Evolutionary conservation across 2,329 filamentous ascomycete genomes (phyloP), one percentile per base, ranked within the genome.

Genomic region (Venturia carpophila): DNA sequence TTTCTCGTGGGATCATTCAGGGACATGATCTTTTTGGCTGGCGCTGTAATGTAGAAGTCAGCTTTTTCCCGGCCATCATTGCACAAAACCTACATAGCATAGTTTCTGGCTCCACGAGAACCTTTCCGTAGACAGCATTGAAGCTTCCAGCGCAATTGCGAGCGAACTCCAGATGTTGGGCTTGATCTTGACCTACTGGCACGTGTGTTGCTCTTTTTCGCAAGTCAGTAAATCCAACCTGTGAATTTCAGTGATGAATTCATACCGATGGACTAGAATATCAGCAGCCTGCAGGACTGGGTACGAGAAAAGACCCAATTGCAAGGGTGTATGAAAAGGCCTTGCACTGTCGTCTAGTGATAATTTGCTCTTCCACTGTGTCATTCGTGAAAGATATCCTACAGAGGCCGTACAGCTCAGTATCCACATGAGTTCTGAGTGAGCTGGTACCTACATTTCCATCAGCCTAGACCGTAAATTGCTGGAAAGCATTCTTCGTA

Each of bases 311-410:
- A 99, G 82, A 19, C 94, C 93, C 5, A 97, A 84, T 75, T 94
- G 95, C 67, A 96, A 82, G 24, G 64, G 70, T 19, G 71, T 62
- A 63, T 89, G 84, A 5, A 89, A 75, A 1, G 84, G 76, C 9
- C 80, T 82, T 2, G 83, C 79, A 66, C 85, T 79, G 24, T 87
- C 80, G 11, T 83, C 77, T 24, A 92, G 75, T 24, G 86, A 80
- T 60, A 66, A 47, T 30, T 56, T 39, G 62, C n/a, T 91, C 86
- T 99, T 99, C 92, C 94, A 99, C 76, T 97, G 94, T 37, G 94
- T 97, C 94, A 99, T 99, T n/a, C 94, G 83, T 11, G 89, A 89
- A n/a, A 99, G 79, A 76, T 96, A 96, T 47, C 94, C 94, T 76
- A 94, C 92, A 5, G 90, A 93, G 30, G 94, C 90, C 63, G 90